A percentile compares a stretch with the other conserved stretches of the same genome.
phyloP scores from a whole-genome alignment of 768 basidiomycete species.

The Lactarius tabidus region DNA sequence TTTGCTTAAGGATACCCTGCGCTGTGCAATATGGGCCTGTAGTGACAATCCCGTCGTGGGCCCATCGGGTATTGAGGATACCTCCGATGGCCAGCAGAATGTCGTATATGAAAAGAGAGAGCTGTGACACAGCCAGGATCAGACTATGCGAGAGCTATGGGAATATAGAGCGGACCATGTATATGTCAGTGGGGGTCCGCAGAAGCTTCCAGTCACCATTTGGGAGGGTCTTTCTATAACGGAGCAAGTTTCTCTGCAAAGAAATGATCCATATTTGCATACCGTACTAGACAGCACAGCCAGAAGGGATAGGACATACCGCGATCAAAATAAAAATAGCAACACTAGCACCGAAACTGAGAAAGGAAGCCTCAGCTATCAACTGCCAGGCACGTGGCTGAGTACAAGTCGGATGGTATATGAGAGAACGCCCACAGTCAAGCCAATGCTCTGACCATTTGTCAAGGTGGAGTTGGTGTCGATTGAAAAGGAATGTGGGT shows the following conservation, averaged over 20 bases:
- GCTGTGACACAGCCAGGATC: constrained; percentile 16
- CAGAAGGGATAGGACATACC: neutral
- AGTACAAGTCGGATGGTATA: neutral
- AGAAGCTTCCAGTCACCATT: constrained; percentile 28
- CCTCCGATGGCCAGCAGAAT: constrained; percentile 38
- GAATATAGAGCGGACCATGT: constrained; percentile 34
- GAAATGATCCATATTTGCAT: no score
- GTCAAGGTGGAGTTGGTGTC: constrained; percentile 28
- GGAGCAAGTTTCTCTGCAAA: neutral
- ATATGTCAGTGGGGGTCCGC: constrained; percentile 39
- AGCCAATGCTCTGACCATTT: constrained; percentile 36
- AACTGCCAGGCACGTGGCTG: constrained; percentile 30
- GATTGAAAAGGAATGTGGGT: neutral
- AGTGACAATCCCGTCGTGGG: constrained; percentile 33
- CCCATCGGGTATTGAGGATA: constrained; percentile 37
- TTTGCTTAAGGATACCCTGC: constrained; percentile 39
- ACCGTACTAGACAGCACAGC: no score
- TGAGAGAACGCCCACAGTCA: constrained; percentile 30
- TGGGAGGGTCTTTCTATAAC: neutral
- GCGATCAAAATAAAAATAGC: constrained; percentile 5
- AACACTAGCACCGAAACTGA: neutral
- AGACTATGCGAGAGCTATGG: neutral
- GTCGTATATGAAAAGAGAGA: constrained; percentile 31
- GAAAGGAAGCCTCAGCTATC: constrained; percentile 32
- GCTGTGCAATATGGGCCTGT: constrained; percentile 36